Evolutionary conservation across 2,329 filamentous ascomycete species (phyloP).

Genomic region (Xylaria sp.): DNA sequence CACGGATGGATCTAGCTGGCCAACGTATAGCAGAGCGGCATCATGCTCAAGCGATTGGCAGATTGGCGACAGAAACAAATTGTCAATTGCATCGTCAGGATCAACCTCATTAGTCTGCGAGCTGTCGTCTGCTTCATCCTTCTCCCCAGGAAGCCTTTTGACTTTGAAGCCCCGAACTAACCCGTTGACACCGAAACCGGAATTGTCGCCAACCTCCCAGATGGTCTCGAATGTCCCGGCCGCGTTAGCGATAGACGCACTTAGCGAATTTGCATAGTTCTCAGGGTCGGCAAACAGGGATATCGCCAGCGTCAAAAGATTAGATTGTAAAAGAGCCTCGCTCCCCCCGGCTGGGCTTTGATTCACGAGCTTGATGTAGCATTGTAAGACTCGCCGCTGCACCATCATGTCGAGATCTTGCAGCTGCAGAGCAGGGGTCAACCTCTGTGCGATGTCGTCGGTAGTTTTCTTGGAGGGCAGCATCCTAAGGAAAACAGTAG

Average conservation of each 20-base stretch:
- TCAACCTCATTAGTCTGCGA: constrained; percentile 55
- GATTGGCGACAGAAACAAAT: constrained; percentile 67
- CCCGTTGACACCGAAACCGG: constrained; percentile 89
- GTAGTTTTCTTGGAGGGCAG: constrained; percentile 81
- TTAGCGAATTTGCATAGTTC: constrained; percentile 82
- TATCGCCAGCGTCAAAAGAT: constrained; percentile 84
- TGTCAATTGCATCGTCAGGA: constrained; percentile 67
- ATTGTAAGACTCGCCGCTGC: constrained; percentile 88
- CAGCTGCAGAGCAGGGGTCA: constrained; percentile 84
- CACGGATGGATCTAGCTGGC: constrained; percentile 49
- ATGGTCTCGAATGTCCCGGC: constrained; percentile 89
- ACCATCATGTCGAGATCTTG: constrained; percentile 93
- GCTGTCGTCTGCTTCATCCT: constrained; percentile 53
- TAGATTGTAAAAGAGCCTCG: constrained; percentile 87
- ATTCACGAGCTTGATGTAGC: constrained; percentile 88
- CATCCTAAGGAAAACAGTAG: constrained; percentile 83
- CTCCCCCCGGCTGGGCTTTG: constrained; percentile 82
- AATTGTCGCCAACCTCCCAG: constrained; percentile 95
- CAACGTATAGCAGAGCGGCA: constrained; percentile 76
- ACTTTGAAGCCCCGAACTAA: constrained; percentile 78
- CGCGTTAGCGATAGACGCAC: constrained; percentile 87
- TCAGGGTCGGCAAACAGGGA: constrained; percentile 93
- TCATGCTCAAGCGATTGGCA: constrained; percentile 89
- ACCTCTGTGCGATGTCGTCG: constrained; percentile 81
- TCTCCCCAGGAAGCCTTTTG: constrained; percentile 70